A percentile compares a stretch with the other conserved stretches of the same genome.
These are phyloP conservation scores for Phytopythium chamaehyphon DNA, from an alignment of 352 stramenopile species.

Conservation along the genomic window DNA sequence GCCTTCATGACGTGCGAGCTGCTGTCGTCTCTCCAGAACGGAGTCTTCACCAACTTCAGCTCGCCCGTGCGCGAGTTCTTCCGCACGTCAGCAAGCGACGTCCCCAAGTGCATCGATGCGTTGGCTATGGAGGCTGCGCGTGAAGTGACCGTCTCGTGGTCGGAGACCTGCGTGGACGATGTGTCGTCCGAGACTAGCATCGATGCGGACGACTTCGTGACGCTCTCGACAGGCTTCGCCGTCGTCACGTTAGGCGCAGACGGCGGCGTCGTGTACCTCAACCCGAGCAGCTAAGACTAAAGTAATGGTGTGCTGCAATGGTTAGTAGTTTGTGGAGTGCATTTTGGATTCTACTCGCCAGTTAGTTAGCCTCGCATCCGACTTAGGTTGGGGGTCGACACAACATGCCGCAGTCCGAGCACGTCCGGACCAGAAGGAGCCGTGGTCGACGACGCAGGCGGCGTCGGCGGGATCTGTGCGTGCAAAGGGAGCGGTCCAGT, in stretches of 20 bases:
- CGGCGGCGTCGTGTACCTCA: conserved; percentile 51
- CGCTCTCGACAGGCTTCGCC: conserved; percentile 42
- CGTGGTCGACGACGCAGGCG: conserved; percentile 17
- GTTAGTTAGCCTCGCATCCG: conserved; percentile 30
- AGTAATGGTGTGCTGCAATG: too few relatives aligned
- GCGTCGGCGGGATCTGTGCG: conserved; percentile 22
- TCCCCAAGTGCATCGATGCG: conserved; percentile 53
- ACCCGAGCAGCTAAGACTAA: conserved; percentile 10
- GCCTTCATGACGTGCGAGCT: conserved; percentile 63
- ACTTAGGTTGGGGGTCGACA: conserved; percentile 55
- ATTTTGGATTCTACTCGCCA: too few relatives aligned
- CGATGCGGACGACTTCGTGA: conserved; percentile 48
- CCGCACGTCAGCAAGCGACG: conserved; percentile 26
- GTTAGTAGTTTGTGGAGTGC: too few relatives aligned
- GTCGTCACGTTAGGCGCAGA: conserved; percentile 53
- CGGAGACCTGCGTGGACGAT: conserved; percentile 32
- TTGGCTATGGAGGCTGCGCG: conserved; percentile 38
- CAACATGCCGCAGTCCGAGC: conserved; percentile 51
- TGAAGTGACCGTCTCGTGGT: conserved; percentile 35
- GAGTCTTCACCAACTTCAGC: conserved; percentile 76
- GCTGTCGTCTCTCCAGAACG: conserved; percentile 60
- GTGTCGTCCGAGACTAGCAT: conserved; percentile 56
- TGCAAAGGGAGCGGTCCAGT: conserved; percentile 10
- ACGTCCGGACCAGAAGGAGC: conserved; percentile 23
- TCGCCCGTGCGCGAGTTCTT: conserved; percentile 53